These are phyloP conservation scores for Rhizophora apiculata DNA, from an alignment of 345 rosid species.

Conservation along the genomic window DNA sequence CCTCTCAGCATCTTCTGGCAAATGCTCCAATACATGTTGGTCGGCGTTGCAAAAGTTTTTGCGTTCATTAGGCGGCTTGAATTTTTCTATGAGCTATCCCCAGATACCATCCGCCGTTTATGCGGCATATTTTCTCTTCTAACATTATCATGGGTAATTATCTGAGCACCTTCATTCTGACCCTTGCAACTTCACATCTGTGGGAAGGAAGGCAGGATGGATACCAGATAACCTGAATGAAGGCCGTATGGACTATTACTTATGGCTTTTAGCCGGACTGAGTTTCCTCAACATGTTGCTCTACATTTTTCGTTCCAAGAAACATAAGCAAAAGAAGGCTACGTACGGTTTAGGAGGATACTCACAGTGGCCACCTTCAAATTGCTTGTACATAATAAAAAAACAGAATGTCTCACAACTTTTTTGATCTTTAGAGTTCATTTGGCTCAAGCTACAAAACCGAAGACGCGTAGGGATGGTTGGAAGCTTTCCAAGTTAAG, in stretches of 20 bases:
- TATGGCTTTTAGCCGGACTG: constrained; percentile 49
- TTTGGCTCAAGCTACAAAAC: no score
- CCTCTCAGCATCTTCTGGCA: constrained; percentile 89
- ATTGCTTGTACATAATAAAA: no score
- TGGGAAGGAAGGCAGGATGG: constrained; percentile 68
- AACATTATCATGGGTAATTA: constrained; percentile 77
- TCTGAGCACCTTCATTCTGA: constrained; percentile 79
- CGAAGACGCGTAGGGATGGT: no score
- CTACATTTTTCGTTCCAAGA: no score
- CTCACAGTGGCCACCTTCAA: no score
- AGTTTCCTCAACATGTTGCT: no score
- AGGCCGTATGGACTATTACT: constrained; percentile 89
- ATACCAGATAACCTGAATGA: constrained; percentile 75
- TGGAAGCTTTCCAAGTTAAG: no score
- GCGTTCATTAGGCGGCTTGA: constrained; percentile 76
- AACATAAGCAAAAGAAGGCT: no score
- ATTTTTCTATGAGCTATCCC: constrained; percentile 92
- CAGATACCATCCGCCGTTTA: constrained; percentile 89
- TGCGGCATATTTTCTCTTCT: constrained; percentile 75
- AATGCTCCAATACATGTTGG: constrained; percentile 70
- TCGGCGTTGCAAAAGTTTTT: constrained; percentile 88
- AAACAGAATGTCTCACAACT: no score
- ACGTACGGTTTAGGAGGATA: no score
- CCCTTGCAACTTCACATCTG: constrained; percentile 63
- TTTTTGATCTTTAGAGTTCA: no score